A percentile compares a stretch with the other conserved stretches of the same genome.
Conservation (phyloP, 495 filamentous ascomycete genomes). For the Podospora appendiculata region DNA sequence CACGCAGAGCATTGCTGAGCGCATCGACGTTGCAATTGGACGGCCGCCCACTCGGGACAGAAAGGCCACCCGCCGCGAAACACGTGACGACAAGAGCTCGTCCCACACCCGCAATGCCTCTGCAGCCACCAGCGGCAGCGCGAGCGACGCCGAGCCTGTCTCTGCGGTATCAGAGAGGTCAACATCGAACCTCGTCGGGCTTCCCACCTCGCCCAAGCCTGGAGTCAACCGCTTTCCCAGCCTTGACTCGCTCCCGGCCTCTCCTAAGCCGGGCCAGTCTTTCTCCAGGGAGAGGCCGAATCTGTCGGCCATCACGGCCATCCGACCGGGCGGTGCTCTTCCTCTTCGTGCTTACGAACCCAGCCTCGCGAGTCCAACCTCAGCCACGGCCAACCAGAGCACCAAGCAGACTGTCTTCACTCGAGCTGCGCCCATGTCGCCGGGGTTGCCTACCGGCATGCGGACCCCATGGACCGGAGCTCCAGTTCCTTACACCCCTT, state of each 20-base stretch:
- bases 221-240: constrained; percentile 39
- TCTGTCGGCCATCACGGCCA: constrained; percentile 13
- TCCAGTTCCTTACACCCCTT: constrained; percentile 76
- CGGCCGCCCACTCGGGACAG: constrained; percentile 8
- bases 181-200: constrained; percentile 32
- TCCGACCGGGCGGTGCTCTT: constrained; percentile 42
- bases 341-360: constrained; percentile 59
- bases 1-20: constrained; percentile 40
- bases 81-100: not conserved
- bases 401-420: constrained; percentile 79
- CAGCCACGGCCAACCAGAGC: constrained; percentile 21
- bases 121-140: constrained; percentile 12
- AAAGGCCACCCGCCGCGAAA: constrained; percentile 2
- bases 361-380: constrained; percentile 38
- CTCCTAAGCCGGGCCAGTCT: constrained; percentile 31
- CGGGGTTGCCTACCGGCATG: constrained; percentile 29
- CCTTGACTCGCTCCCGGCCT: constrained; percentile 33
- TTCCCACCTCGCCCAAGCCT: constrained; percentile 40
- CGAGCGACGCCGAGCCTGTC: constrained; percentile 24
- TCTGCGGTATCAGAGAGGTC: constrained; percentile 37
- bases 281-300: constrained; percentile 10
- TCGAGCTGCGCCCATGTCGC: constrained; percentile 38
- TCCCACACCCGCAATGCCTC: constrained; percentile 27
- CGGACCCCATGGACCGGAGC: constrained; percentile 64
- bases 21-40: constrained; percentile 29